These are phyloP conservation scores for Podaxis sp. DNA, from an alignment of 768 basidiomycete species.

Conservation along the genomic window DNA sequence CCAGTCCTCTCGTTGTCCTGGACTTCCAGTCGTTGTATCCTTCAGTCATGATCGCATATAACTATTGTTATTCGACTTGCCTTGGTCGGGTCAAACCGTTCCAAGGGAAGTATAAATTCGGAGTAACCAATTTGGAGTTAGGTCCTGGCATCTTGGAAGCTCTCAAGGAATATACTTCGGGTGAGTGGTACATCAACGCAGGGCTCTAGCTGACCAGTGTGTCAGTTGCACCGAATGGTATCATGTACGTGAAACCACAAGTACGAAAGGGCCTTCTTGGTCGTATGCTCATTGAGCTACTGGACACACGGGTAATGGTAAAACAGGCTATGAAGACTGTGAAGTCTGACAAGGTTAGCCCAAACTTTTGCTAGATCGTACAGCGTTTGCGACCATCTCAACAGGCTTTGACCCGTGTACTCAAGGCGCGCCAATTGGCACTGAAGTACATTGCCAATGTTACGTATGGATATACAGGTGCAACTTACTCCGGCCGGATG, in stretches of 20 bases:
- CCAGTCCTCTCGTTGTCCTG: conserved; percentile 85
- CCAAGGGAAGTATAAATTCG: conserved; percentile 84
- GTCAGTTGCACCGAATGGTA: conserved; percentile 90
- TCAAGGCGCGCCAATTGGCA: conserved; percentile 89
- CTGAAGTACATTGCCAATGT: conserved; percentile 94
- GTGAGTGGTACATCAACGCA: conserved; percentile 33
- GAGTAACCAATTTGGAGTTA: conserved; percentile 69
- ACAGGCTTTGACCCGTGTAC: conserved; percentile 67
- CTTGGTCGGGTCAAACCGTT: conserved; percentile 86
- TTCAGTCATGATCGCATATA: conserved; percentile 98
- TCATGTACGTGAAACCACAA: conserved; percentile 84
- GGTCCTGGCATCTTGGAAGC: conserved; percentile 64
- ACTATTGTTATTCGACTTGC: conserved; percentile 96
- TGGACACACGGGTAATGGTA: conserved; percentile 97
- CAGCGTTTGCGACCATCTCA: background rate
- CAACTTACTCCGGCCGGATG: conserved; percentile 95
- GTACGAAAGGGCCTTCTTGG: conserved; percentile 83
- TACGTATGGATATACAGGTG: conserved; percentile 95
- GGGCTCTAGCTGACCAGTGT: background rate
- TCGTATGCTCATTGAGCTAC: conserved; percentile 87
- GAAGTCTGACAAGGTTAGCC: conserved; percentile 67
- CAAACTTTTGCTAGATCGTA: background rate
- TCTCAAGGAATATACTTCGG: conserved; percentile 71
- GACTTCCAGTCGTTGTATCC: conserved; percentile 98
- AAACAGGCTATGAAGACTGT: conserved; percentile 92